Evolutionary conservation across 78 protist genomes (phyloP).

Genomic region (Chrysochromulina parva): DNA sequence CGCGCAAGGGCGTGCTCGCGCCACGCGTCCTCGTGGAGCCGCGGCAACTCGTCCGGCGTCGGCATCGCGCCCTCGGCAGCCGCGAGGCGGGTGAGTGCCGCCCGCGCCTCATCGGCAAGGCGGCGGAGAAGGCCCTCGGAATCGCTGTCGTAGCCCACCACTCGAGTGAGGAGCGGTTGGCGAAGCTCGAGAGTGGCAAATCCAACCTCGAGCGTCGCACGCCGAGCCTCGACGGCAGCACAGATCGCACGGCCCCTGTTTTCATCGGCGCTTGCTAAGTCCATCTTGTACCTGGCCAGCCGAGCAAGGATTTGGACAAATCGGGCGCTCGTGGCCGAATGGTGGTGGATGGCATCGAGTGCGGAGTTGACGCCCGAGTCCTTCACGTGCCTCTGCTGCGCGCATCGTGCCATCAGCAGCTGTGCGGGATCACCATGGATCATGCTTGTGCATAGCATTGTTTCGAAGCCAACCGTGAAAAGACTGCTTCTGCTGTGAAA

Average conservation of each 20-base stretch:
- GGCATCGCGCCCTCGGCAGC: neutral
- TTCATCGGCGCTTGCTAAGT: neutral
- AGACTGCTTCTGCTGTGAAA: no score
- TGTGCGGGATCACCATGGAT: neutral
- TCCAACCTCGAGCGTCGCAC: neutral
- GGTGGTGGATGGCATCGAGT: neutral
- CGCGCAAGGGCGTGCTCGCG: neutral
- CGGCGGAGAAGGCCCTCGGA: neutral
- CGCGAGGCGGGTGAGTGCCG: neutral
- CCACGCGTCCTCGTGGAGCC: neutral
- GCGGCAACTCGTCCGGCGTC: neutral
- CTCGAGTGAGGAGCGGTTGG: neutral
- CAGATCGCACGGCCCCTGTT: neutral
- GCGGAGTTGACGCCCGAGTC: neutral
- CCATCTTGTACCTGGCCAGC: slow-evolving; percentile 15
- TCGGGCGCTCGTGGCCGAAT: neutral
- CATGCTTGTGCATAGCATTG: no score
- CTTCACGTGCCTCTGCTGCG: neutral
- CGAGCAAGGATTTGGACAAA: neutral
- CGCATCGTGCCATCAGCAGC: neutral
- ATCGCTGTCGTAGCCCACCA: neutral
- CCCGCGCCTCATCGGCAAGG: neutral
- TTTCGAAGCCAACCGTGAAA: no score
- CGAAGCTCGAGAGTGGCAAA: no score
- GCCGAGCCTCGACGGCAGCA: neutral